A percentile compares a stretch with the other conserved stretches of the same genome.
Evolutionary conservation across 192 early-diverging fungal species (phyloP).

Genomic region (Podochytrium sp.): DNA sequence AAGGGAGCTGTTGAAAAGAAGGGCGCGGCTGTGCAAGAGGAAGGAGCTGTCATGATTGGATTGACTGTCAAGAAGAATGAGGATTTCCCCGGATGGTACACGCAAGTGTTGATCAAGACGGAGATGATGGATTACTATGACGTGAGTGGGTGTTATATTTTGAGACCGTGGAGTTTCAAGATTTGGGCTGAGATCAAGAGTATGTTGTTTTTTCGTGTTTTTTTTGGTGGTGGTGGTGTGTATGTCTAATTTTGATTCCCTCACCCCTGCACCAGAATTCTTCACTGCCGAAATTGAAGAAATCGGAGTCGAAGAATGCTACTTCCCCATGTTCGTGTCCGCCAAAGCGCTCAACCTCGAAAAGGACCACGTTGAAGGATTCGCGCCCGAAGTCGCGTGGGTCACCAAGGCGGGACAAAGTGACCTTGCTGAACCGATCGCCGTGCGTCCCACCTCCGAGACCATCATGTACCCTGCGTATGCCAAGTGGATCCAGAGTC

Average conservation of each 20-base stretch:
- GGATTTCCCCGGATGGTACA: slow-evolving; percentile 94
- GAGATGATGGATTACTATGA: slow-evolving; percentile 99
- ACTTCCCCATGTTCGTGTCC: slow-evolving; percentile 99
- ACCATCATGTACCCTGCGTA: slow-evolving; percentile 99
- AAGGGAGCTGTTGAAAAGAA: slow-evolving; percentile 49
- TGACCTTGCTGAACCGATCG: slow-evolving; percentile 95
- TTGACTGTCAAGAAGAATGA: slow-evolving; percentile 85
- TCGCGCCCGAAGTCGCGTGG: slow-evolving; percentile 99
- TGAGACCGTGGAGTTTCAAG: slow-evolving; percentile 93
- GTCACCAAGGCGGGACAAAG: slow-evolving; percentile 93
- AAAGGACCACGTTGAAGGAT: slow-evolving; percentile 99
- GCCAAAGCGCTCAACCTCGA: slow-evolving; percentile 85
- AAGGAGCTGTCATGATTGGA: slow-evolving; percentile 72
- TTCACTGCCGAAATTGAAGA: slow-evolving; percentile 90
- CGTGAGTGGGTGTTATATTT: slow-evolving; percentile 97
- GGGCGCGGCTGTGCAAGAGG: slow-evolving; percentile 47
- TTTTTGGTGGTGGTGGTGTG: background rate
- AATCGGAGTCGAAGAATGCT: slow-evolving; percentile 93
- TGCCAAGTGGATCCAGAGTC: slow-evolving; percentile 95
- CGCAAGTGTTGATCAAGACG: slow-evolving; percentile 82
- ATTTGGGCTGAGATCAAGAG: slow-evolving; percentile 97
- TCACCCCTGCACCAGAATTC: slow-evolving; percentile 62
- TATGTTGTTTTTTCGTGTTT: slow-evolving; percentile 26
- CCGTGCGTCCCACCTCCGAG: slow-evolving; percentile 98
- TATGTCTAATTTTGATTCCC: slow-evolving; percentile 2